Base-by-base conservation (phyloP, 148 eudicot genomes). In the Heliosperma pusillum region DNA sequence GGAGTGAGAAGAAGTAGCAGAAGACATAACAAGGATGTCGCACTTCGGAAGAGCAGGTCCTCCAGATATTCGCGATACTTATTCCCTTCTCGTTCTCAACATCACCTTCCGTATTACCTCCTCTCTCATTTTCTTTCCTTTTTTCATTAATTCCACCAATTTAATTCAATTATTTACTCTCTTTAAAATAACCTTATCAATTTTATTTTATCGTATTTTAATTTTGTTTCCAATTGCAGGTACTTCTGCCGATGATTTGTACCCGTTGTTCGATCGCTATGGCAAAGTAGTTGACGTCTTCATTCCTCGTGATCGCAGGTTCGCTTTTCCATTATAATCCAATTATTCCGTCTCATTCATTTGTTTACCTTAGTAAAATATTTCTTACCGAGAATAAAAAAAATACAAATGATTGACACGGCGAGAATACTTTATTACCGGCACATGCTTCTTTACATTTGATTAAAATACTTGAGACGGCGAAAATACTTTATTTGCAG, bases 261-360 rank as follows among this genome's bases (percentile, higher is more conserved):
- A 86, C 73, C 93, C 96, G 53, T 73, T 87, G n/a, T 91, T 91
- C 82, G 96, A 89, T 19, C 82, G 87, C 44, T 90, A 90, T 20
- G 96, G 93, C 69, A 91, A 91, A 74, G 96, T 89, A 11, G 91
- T 91, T 19, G 96, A 91, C 69, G 89, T 89, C 69, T 91, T 91
- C 82, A 89, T 91, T 40, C 93, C 92, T 55, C 81, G 93, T 57
- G 96, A 91, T 70, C 85, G 92, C 80, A 87, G 96, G 96, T 86
- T 76, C 4, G 61, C 68, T 50, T 45, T 79, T 57, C 12, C 20
- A 12, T 53, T n/a, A 20, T 21, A 4, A 19, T 10, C n/a, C 2
- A 4, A n/a, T n/a, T n/a, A n/a, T n/a, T n/a, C n/a, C n/a, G n/a
- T 60, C 24, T 68, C 20, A 26, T 5, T 56, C 45, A 44, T 75